Conservation (phyloP, 257 asterid species). For the Echium plantagineum region DNA sequence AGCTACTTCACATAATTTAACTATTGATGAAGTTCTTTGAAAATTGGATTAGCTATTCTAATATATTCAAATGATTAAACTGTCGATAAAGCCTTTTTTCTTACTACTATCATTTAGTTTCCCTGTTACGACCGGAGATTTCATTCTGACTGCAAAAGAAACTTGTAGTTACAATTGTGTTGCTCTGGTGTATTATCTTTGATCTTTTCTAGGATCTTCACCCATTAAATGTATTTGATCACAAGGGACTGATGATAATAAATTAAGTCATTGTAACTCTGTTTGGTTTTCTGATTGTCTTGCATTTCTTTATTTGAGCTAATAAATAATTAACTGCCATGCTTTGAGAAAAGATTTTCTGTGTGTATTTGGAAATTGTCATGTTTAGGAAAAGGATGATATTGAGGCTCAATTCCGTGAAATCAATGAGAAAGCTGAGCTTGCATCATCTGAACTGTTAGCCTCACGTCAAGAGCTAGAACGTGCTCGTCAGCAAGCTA, state of each 20-base stretch:
- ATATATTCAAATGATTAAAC: too few species aligned
- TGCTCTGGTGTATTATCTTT: neutral
- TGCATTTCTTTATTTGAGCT: neutral
- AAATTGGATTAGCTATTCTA: neutral
- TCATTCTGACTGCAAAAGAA: neutral
- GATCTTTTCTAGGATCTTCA: neutral
- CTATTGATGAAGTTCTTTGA: neutral
- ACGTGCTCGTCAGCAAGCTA: conserved; percentile 81
- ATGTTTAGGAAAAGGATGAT: conserved; percentile 85
- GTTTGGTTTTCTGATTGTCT: neutral
- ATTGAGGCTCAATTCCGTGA: conserved; percentile 75
- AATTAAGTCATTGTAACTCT: neutral
- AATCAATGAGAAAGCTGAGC: conserved; percentile 74
- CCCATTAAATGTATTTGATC: neutral
- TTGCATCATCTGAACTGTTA: conserved; percentile 60
- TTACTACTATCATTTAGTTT: neutral
- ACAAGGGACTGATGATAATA: neutral
- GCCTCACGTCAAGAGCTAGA: conserved; percentile 81
- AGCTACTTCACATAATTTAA: neutral
- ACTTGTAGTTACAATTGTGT: neutral
- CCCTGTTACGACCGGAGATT: neutral
- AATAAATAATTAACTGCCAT: neutral
- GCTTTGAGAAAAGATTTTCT: neutral
- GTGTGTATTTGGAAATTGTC: conserved; percentile 16
- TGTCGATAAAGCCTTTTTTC: neutral